A percentile compares a stretch with the other conserved stretches of the same genome.
Conservation (phyloP, 257 asterid species). For the Solanum phureja region DNA sequence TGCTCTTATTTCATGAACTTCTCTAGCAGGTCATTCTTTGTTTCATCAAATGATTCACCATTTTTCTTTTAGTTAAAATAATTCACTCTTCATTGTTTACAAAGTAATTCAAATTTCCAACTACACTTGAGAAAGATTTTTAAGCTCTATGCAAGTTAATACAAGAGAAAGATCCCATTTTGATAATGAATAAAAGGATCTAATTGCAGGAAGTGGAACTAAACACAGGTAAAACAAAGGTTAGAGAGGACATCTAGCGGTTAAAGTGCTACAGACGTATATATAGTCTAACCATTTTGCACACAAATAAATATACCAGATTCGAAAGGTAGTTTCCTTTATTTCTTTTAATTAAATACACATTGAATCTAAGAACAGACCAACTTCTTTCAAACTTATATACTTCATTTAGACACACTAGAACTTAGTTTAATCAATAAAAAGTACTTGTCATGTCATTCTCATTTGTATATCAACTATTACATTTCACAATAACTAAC, state of each 20-base stretch:
- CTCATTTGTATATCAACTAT: slow-evolving; percentile 23
- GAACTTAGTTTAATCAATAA: slow-evolving; percentile 13
- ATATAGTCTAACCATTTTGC: background rate
- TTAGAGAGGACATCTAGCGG: background rate
- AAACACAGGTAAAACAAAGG: background rate
- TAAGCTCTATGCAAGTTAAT: background rate
- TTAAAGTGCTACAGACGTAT: background rate
- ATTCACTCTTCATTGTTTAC: background rate
- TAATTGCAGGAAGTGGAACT: background rate
- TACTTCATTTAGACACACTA: background rate
- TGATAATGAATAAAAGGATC: background rate
- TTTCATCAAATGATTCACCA: background rate
- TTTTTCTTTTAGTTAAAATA: background rate
- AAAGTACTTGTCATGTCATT: slow-evolving; percentile 8
- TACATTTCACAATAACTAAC: slow-evolving; percentile 21
- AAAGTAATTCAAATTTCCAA: background rate
- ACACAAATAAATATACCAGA: background rate
- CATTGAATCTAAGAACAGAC: background rate
- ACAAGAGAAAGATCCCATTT: background rate
- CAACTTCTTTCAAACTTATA: background rate
- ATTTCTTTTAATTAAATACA: background rate
- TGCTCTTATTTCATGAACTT: background rate
- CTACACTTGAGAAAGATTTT: background rate
- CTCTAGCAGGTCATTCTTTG: background rate
- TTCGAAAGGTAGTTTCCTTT: background rate